Evolutionary conservation across 108 stramenopile species (phyloP).

Genomic region (Cyclostephanos tholiformis): DNA sequence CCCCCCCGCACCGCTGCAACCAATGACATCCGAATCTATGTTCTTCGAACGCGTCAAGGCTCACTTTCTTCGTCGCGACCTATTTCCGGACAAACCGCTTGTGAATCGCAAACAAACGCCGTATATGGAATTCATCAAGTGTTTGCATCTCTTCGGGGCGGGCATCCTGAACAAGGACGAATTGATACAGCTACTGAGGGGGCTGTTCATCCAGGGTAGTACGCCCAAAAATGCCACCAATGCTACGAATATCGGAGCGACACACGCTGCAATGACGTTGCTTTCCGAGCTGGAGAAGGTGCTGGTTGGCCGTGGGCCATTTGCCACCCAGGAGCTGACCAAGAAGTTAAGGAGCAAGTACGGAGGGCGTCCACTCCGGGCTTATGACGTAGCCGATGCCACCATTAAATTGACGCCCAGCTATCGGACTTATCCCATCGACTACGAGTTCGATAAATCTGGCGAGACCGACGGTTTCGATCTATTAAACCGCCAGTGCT

Average conservation of each 20-base stretch:
- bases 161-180: constrained; percentile 91
- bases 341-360: constrained; percentile 78
- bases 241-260: constrained; percentile 55
- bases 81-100: constrained; percentile 78
- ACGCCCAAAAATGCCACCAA: constrained; percentile 77
- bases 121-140: constrained; percentile 91
- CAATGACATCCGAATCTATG: constrained; percentile 68
- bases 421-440: constrained; percentile 66
- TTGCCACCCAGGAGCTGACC: constrained; percentile 59
- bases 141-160: constrained; percentile 83
- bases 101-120: constrained; percentile 74
- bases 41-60: constrained; percentile 76
- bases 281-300: constrained; percentile 74
- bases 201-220: constrained; percentile 88
- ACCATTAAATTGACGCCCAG: constrained; percentile 63
- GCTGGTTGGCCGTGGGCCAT: constrained; percentile 77
- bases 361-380: constrained; percentile 55
- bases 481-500: constrained; percentile 60
- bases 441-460: constrained; percentile 61
- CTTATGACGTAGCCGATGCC: constrained; percentile 55
- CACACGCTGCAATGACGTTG: constrained; percentile 59
- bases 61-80: constrained; percentile 74
- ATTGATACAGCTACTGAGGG: constrained; percentile 78
- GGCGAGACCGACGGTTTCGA: constrained; percentile 60
- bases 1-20: constrained; percentile 60